Base-by-base conservation (phyloP, 2,329 filamentous ascomycete genomes). In the Elsinoe perseae region DNA sequence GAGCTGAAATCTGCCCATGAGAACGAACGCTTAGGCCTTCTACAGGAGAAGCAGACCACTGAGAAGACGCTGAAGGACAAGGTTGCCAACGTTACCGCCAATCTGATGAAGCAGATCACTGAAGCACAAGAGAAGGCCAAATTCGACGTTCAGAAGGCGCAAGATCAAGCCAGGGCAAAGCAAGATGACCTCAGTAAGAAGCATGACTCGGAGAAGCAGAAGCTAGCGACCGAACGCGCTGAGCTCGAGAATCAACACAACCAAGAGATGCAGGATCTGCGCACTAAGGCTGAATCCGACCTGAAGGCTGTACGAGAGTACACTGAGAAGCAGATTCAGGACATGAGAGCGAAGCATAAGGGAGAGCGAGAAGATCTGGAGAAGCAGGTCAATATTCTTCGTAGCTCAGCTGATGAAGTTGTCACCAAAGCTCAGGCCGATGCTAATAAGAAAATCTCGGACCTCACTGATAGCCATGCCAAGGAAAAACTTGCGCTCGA, bases 261-360 rank as follows among this genome's bases (percentile, higher is more conserved):
- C 9, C 16, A 34, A 16, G 38, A 42, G 46, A 52, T 38, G 12
- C 28, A 52, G 18, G 32, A 52, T n/a, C 18, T 52, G 6, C 18
- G 25, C 10, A 16, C 25, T n/a, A 52, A 55, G 9, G 40, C 44
- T 28, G 50, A 53, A 3, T n/a, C 44, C 4, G 52, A 58, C 25
- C 54, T 59, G 21, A 42, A 27, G 12, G 46, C 36, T 2, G 18
- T 56, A 27, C 50, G 57, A 12, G 30, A 50, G 9, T 50, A 57
- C 7, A 21, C 42, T 20, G 53, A 58, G 20, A 56, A 46, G 38
- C 57, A 61, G 34, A 30, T 60, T 4, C 43, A 60, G 38, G 44
- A 59, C 23, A 42, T 56, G n/a, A 54, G 40, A 21, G 28, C 36
- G 4, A 42, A 56, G 27, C 59, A 59, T 36, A 53, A 52, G 12